A percentile compares a stretch with the other conserved stretches of the same genome.
These are phyloP conservation scores for Bruguiera hainesii DNA, from an alignment of 441 rosid genomes.

Conservation along the genomic window DNA sequence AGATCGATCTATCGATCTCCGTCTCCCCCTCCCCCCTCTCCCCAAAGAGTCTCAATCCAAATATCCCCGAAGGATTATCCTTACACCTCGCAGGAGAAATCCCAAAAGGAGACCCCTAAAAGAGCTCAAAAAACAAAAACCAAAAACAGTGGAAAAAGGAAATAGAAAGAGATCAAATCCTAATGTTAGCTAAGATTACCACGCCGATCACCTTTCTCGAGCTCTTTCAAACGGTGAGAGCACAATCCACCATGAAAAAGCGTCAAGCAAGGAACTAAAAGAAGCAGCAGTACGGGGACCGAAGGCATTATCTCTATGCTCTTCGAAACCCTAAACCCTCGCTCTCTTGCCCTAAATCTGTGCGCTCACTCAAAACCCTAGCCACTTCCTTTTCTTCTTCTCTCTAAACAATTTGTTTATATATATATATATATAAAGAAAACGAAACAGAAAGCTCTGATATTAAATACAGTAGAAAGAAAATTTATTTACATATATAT, in stretches of 20 bases:
- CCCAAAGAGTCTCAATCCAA: too few species aligned
- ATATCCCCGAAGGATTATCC: too few species aligned
- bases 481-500: too few species aligned
- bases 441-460: too few species aligned
- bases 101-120: not conserved
- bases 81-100: too few species aligned
- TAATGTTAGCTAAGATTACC: conserved; percentile 79
- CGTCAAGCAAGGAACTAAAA: conserved; percentile 49
- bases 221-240: conserved; percentile 81
- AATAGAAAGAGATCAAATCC: not conserved
- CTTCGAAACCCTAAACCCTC: conserved; percentile 57
- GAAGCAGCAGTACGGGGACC: conserved; percentile 44
- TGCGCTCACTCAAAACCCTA: conserved; percentile 13
- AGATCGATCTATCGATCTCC: too few species aligned
- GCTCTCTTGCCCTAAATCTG: not conserved
- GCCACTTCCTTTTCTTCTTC: not conserved
- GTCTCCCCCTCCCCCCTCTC: too few species aligned
- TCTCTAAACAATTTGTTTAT: not conserved
- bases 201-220: conserved; percentile 85
- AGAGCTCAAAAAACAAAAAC: not conserved
- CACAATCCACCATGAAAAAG: conserved; percentile 50
- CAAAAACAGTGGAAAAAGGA: conserved; percentile 5
- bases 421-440: too few species aligned
- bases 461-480: too few species aligned
- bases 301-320: conserved; percentile 69